Conservation (phyloP, 495 filamentous ascomycete genomes). For the Astrothelium macrocarpum region DNA sequence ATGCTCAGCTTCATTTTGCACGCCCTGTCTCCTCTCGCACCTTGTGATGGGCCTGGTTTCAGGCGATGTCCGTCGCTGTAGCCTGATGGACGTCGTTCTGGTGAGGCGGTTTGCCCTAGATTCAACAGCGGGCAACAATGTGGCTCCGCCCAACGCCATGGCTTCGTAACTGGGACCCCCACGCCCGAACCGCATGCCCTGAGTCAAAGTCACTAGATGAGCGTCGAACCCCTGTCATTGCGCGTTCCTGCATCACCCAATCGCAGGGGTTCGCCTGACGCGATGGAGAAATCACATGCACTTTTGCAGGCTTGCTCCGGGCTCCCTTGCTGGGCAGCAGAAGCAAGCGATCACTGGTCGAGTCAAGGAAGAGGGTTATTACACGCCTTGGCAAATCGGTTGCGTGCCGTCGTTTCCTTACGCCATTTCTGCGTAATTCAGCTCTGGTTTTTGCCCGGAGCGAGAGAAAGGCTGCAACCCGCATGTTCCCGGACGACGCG, state of each 20-base stretch:
- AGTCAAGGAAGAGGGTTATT: not conserved
- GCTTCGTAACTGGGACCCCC: not conserved
- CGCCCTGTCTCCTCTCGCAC: too few relatives aligned
- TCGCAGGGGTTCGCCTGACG: not conserved
- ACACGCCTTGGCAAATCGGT: not conserved
- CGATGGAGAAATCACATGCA: not conserved
- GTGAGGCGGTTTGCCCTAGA: too few relatives aligned
- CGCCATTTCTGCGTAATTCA: not conserved
- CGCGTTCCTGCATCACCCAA: conserved; percentile 7
- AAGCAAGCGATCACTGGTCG: not conserved
- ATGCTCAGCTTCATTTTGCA: too few relatives aligned
- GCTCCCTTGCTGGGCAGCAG: not conserved
- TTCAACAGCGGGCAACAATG: too few relatives aligned
- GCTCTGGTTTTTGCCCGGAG: not conserved
- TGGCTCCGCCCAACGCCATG: not conserved
- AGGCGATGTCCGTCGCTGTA: too few relatives aligned
- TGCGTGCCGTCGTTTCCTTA: not conserved
- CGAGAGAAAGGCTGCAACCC: not conserved
- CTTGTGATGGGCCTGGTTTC: too few relatives aligned
- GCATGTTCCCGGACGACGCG: not conserved
- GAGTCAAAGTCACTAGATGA: not conserved
- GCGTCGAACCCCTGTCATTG: not conserved
- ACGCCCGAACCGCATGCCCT: not conserved
- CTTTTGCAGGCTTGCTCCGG: not conserved
- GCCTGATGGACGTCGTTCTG: too few relatives aligned